Percentiles rank a stretch among this genome's conserved stretches.
Conservation (phyloP, 192 early-diverging fungal genomes). For the Lobosporangium transversale region DNA sequence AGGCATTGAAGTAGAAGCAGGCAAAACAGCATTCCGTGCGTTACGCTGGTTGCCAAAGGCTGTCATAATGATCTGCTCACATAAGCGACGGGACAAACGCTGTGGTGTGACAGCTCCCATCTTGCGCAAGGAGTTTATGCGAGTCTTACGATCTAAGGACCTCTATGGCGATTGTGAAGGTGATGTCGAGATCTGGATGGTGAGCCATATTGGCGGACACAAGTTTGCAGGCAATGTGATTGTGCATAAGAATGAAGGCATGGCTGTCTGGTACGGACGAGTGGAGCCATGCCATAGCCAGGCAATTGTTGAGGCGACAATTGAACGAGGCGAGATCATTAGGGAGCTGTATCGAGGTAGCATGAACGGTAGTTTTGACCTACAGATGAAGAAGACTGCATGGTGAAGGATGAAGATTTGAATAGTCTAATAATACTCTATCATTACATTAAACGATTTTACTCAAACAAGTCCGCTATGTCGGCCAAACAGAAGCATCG, state of each 20-base stretch:
- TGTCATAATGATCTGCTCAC: constrained; percentile 67
- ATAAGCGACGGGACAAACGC: constrained; percentile 63
- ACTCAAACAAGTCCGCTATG: too few relatives aligned
- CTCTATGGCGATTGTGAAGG: constrained; percentile 40
- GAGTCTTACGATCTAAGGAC: constrained; percentile 55
- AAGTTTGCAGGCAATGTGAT: constrained; percentile 71
- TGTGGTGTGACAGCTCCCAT: constrained; percentile 65
- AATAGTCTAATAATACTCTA: too few relatives aligned
- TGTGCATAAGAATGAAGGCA: constrained; percentile 58
- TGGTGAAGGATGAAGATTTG: constrained; percentile 29
- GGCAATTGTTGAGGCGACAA: constrained; percentile 61
- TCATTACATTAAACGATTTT: too few relatives aligned
- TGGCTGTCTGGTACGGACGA: constrained; percentile 71
- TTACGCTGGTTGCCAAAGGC: constrained; percentile 51
- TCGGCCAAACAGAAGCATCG: too few relatives aligned
- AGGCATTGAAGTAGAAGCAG: neutral
- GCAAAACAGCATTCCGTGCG: constrained; percentile 26
- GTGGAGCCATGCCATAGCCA: constrained; percentile 62
- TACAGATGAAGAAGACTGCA: constrained; percentile 2
- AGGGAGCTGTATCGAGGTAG: constrained; percentile 64
- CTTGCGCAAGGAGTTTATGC: constrained; percentile 59
- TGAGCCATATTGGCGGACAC: constrained; percentile 71
- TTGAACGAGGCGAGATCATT: constrained; percentile 62
- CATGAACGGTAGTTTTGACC: constrained; percentile 61
- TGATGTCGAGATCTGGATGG: constrained; percentile 57